These are phyloP conservation scores for Teratosphaeria nubilosa DNA, from an alignment of 2,329 filamentous ascomycete species.

Conservation along the genomic window DNA sequence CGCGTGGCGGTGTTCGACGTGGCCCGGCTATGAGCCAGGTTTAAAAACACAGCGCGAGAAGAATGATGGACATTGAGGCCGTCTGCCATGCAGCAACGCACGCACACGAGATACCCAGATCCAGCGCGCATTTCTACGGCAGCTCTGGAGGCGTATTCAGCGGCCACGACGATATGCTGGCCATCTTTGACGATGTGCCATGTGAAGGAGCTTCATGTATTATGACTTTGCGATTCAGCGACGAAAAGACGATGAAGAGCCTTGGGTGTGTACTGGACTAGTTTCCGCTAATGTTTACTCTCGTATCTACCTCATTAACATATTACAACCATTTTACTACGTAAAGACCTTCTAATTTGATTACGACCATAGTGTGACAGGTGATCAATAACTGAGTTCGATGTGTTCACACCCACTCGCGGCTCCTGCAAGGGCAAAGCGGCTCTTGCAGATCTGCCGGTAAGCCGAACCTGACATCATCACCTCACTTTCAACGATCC, in stretches of 20 bases:
- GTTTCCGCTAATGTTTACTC: not conserved
- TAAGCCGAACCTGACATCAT: not conserved
- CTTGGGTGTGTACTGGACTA: not conserved
- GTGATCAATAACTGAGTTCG: too few species aligned
- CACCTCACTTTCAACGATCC: not conserved
- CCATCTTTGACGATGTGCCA: not conserved
- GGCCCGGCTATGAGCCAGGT: slow-evolving; percentile 48
- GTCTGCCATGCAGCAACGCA: not conserved
- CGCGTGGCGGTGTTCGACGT: slow-evolving; percentile 33
- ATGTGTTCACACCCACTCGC: too few species aligned
- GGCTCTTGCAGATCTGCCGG: not conserved
- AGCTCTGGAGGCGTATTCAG: not conserved
- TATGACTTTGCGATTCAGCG: not conserved
- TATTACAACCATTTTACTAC: not conserved
- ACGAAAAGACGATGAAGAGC: slow-evolving; percentile 1
- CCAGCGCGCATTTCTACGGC: not conserved
- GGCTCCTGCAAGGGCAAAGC: not conserved
- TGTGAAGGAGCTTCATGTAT: not conserved
- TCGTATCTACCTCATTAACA: not conserved
- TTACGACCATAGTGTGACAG: too few species aligned
- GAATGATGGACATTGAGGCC: not conserved
- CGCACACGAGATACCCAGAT: not conserved
- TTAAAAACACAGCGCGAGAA: slow-evolving; percentile 24
- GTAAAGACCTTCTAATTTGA: too few species aligned
- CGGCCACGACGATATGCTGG: not conserved